Evolutionary conservation across 371 early-diverging fungal genomes (phyloP).

Genomic region (Mucor circinelloides): DNA sequence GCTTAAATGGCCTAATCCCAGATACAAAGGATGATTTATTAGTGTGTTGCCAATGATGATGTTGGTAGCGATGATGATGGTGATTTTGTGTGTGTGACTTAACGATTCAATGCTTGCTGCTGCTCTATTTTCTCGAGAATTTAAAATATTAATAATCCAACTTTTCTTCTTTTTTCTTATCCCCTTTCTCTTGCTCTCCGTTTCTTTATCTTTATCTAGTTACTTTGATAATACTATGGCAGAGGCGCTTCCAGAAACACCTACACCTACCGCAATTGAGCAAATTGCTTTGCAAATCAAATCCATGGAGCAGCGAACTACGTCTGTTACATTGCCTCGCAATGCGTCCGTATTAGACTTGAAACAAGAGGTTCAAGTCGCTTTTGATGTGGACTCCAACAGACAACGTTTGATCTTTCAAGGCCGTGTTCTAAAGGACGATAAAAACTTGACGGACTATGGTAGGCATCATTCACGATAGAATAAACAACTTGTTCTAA

Average conservation of each 20-base stretch:
- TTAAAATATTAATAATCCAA: background rate
- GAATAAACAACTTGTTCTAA: background rate
- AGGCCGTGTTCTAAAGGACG: slow-evolving; percentile 62
- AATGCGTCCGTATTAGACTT: slow-evolving; percentile 57
- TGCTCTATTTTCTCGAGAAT: background rate
- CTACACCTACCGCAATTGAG: slow-evolving; percentile 5
- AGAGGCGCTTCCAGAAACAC: slow-evolving; percentile 10
- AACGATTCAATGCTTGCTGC: background rate
- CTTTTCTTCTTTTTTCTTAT: background rate
- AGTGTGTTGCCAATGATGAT: background rate
- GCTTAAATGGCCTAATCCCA: background rate
- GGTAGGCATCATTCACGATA: slow-evolving; percentile 32
- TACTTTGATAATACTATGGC: background rate
- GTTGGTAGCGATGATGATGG: background rate
- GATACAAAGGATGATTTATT: background rate
- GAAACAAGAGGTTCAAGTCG: slow-evolving; percentile 54
- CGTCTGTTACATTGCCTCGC: slow-evolving; percentile 53
- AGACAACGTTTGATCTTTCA: slow-evolving; percentile 66
- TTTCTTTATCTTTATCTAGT: background rate
- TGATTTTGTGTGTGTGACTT: background rate
- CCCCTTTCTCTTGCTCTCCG: background rate
- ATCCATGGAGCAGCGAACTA: slow-evolving; percentile 57
- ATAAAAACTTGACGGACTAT: slow-evolving; percentile 55
- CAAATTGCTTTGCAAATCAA: slow-evolving; percentile 56
- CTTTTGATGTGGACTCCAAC: slow-evolving; percentile 54